A percentile compares a stretch with the other conserved stretches of the same genome.
phyloP scores from a whole-genome alignment of 1,284 basidiomycete genomes.

The Apiotrichum sp. region DNA sequence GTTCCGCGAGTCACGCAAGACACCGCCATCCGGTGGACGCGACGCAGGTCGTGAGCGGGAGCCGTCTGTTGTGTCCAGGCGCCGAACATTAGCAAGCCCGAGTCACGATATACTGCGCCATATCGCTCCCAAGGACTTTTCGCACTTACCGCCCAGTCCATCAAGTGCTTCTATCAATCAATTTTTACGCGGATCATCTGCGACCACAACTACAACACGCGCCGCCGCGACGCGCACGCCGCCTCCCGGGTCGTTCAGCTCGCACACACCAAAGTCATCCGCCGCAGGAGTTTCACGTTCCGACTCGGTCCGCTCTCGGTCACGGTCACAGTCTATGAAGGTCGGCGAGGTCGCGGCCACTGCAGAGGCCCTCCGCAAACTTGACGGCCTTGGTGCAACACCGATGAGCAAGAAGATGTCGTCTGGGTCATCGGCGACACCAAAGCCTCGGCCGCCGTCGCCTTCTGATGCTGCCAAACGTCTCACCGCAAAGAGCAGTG shows the following conservation, averaged over 20 bases:
- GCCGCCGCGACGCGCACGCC: constrained; percentile 31
- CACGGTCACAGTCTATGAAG: constrained; percentile 12
- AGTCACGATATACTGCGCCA: constrained; percentile 49
- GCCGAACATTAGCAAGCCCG: constrained; percentile 20
- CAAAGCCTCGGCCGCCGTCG: constrained; percentile 58
- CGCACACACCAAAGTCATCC: constrained; percentile 1
- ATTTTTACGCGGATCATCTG: constrained; percentile 59
- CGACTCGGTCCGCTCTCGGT: constrained; percentile 14
- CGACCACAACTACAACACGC: background rate
- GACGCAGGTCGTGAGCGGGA: background rate
- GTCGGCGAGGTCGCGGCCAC: constrained; percentile 65
- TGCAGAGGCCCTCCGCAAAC: constrained; percentile 81
- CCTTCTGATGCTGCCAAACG: constrained; percentile 46
- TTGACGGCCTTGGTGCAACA: constrained; percentile 81
- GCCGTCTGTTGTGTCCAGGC: background rate
- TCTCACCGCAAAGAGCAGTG: constrained; percentile 6
- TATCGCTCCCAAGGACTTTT: constrained; percentile 60
- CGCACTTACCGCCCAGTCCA: constrained; percentile 79
- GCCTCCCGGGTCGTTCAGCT: constrained; percentile 36
- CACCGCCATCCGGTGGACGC: constrained; percentile 23
- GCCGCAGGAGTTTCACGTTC: constrained; percentile 5
- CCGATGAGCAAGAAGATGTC: constrained; percentile 48
- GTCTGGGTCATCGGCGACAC: constrained; percentile 33
- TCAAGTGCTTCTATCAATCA: constrained; percentile 76
- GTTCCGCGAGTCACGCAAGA: constrained; percentile 27